A percentile compares a stretch with the other conserved stretches of the same genome.
Conservation (phyloP, 2,329 filamentous ascomycete genomes). For the Fusarium siculi region DNA sequence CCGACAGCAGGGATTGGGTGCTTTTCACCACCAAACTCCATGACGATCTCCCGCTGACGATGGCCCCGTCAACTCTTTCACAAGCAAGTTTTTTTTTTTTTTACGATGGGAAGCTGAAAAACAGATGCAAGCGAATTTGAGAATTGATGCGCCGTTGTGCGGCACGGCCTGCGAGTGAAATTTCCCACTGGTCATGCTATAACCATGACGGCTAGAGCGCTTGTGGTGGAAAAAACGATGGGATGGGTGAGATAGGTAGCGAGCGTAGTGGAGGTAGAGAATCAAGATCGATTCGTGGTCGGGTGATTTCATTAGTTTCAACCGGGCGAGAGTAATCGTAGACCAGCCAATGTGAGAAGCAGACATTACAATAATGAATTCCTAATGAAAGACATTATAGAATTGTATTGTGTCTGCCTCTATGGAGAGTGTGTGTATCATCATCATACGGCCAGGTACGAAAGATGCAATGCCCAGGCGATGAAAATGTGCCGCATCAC, state of each 20-base stretch:
- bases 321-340: not conserved
- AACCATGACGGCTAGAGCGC: slow-evolving; percentile 8
- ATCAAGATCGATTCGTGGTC: slow-evolving; percentile 20
- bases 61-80: slow-evolving; percentile 10
- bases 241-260: slow-evolving; percentile 5
- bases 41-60: slow-evolving; percentile 43
- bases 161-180: not conserved
- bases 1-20: slow-evolving; percentile 11
- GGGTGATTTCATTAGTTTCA: slow-evolving; percentile 3
- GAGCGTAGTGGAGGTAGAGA: slow-evolving; percentile 24
- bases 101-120: not conserved
- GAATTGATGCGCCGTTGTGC: not conserved
- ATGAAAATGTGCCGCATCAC: not conserved
- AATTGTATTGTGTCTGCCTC: not conserved
- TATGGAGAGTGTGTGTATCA: not conserved
- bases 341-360: not conserved
- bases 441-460: slow-evolving; percentile 19
- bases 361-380: not conserved
- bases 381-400: not conserved
- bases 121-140: not conserved
- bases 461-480: not conserved
- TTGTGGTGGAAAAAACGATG: not conserved
- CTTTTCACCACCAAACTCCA: slow-evolving; percentile 3
- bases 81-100: not conserved
- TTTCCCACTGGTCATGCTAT: not conserved